These are phyloP conservation scores for Cyberlindnera maritima DNA, from an alignment of 805 yeast species.

Conservation along the genomic window DNA sequence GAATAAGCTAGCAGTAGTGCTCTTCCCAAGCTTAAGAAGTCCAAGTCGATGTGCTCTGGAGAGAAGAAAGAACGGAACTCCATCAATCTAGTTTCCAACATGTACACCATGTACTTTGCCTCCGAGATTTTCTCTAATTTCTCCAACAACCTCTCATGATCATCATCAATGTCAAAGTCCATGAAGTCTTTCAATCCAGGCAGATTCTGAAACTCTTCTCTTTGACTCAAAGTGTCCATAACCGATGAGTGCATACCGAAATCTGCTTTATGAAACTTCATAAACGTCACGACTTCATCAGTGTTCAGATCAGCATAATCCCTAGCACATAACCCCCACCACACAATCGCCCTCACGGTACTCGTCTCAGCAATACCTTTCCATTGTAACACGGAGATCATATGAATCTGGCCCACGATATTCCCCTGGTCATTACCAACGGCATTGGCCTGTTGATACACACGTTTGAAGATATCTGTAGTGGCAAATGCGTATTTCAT, in stretches of 20 bases:
- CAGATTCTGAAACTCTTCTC: not conserved
- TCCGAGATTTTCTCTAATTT: not conserved
- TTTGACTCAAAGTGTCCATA: not conserved
- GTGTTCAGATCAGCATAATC: not conserved
- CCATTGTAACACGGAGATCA: not conserved
- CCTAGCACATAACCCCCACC: not conserved
- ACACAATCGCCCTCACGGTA: not conserved
- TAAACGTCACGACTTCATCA: not conserved
- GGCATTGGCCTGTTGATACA: not conserved
- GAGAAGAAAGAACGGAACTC: not conserved
- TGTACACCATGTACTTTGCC: not conserved
- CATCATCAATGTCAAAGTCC: slow-evolving; percentile 5
- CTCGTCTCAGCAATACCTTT: not conserved
- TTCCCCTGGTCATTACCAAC: not conserved
- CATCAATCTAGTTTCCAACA: not conserved
- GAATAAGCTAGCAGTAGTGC: not conserved
- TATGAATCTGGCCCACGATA: not conserved
- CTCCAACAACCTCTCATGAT: not conserved
- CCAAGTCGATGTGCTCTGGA: not conserved
- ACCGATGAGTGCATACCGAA: not conserved
- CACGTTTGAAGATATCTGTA: not conserved
- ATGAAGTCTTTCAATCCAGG: not conserved
- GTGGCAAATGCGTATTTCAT: not conserved
- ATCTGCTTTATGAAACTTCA: slow-evolving; percentile 2
- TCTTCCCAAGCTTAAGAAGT: slow-evolving; percentile 1